A percentile compares a stretch with the other conserved stretches of the same genome.
These are phyloP conservation scores for Dioscorea alata DNA, from an alignment of 106 monocot species.

Conservation along the genomic window DNA sequence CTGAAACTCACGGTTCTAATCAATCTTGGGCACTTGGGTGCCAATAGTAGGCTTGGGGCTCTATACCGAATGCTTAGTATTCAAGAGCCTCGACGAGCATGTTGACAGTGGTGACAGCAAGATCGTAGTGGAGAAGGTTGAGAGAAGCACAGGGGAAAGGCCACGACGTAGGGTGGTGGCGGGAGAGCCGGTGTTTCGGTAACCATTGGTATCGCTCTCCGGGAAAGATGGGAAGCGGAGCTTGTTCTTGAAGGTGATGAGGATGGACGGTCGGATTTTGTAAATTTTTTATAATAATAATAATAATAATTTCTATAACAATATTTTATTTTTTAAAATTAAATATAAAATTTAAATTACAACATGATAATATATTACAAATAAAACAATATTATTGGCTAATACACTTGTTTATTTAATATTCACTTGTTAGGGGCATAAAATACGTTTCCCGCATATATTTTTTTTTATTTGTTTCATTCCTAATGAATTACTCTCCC, in stretches of 20 bases:
- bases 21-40: no score
- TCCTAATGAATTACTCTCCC: no score
- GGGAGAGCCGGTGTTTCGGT: slow-evolving; percentile 14
- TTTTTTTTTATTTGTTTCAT: no score
- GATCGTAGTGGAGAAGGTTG: background rate
- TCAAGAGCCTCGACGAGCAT: slow-evolving; percentile 17
- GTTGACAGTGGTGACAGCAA: background rate
- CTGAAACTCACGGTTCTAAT: background rate
- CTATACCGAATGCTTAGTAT: slow-evolving; percentile 24
- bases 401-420: no score
- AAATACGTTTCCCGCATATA: no score
- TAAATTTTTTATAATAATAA: no score
- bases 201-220: slow-evolving; percentile 30
- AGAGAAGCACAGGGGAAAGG: background rate
- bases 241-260: slow-evolving; percentile 28
- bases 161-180: background rate
- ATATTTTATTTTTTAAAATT: no score
- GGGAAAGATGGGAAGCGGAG: slow-evolving; percentile 13
- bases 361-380: no score
- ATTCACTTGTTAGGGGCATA: no score
- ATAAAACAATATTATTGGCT: no score
- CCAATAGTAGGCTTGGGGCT: slow-evolving; percentile 3
- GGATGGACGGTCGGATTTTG: slow-evolving; percentile 26
- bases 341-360: no score
- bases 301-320: no score